Conservation (phyloP, 768 basidiomycete species). For the Mycena pura region DNA sequence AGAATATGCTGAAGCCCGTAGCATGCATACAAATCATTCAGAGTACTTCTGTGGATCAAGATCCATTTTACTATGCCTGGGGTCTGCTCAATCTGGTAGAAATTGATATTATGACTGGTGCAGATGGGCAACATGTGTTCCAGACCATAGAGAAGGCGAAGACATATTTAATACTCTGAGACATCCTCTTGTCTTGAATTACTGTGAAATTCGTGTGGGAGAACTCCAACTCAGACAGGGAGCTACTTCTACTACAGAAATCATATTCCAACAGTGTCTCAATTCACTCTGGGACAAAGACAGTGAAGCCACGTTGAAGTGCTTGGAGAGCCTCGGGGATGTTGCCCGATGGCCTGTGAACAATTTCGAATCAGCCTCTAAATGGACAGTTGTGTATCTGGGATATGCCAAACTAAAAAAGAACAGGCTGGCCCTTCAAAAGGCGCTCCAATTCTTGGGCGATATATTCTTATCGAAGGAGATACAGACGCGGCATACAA, state of each 20-base stretch:
- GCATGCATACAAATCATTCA: background rate
- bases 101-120: too few species aligned
- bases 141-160: background rate
- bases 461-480: background rate
- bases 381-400: background rate
- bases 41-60: background rate
- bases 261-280: background rate
- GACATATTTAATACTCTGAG: background rate
- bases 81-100: too few species aligned
- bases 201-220: background rate
- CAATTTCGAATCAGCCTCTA: background rate
- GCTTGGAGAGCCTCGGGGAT: background rate
- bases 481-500: background rate
- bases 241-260: background rate
- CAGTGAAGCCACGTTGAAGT: background rate
- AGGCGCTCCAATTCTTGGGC: background rate
- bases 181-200: background rate
- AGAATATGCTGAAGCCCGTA: background rate
- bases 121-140: too few species aligned
- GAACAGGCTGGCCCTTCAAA: background rate
- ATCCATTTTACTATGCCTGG: background rate
- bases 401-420: background rate
- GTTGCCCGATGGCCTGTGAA: background rate
- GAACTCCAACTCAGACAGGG: background rate
- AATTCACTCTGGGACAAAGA: background rate